Conservation (phyloP, 2,329 filamentous ascomycete species). For the Rhytidhysteron rufulum region DNA sequence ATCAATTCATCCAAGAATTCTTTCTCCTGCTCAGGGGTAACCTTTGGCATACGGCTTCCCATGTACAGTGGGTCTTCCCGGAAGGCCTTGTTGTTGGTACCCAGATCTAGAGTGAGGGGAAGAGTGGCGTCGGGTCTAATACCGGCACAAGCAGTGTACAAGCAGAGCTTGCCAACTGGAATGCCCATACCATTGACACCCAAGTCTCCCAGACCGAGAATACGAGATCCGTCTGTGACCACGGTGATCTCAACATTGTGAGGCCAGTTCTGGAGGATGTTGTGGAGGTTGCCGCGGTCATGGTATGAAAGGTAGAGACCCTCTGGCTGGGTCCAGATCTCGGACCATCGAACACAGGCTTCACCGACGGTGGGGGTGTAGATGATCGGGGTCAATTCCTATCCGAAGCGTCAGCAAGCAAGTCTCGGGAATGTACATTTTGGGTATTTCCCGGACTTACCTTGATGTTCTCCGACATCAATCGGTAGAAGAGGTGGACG, state of each 20-base stretch:
- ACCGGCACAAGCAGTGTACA: conserved; percentile 93
- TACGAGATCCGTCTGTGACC: conserved; percentile 92
- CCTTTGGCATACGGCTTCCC: conserved; percentile 79
- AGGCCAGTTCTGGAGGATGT: conserved; percentile 91
- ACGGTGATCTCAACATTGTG: conserved; percentile 93
- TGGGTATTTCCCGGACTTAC: conserved; percentile 24
- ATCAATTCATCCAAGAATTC: conserved; percentile 98
- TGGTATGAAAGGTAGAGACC: conserved; percentile 93
- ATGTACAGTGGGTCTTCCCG: conserved; percentile 85
- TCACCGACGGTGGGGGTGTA: conserved; percentile 92
- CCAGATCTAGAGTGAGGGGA: conserved; percentile 60
- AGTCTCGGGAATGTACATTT: background rate
- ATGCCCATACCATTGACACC: conserved; percentile 98
- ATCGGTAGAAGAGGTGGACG: conserved; percentile 74
- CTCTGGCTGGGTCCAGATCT: conserved; percentile 92
- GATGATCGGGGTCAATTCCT: conserved; percentile 77
- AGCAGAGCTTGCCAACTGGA: conserved; percentile 89
- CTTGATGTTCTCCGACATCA: conserved; percentile 70
- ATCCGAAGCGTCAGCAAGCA: conserved; percentile 31
- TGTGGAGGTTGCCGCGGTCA: conserved; percentile 84
- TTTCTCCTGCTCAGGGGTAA: conserved; percentile 72
- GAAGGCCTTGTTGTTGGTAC: conserved; percentile 60
- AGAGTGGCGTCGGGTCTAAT: conserved; percentile 74
- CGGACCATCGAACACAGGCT: conserved; percentile 93
- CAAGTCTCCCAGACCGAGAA: conserved; percentile 86